Conservation (phyloP, 371 early-diverging fungal genomes). For the Apophysomyces trapeziformis region DNA sequence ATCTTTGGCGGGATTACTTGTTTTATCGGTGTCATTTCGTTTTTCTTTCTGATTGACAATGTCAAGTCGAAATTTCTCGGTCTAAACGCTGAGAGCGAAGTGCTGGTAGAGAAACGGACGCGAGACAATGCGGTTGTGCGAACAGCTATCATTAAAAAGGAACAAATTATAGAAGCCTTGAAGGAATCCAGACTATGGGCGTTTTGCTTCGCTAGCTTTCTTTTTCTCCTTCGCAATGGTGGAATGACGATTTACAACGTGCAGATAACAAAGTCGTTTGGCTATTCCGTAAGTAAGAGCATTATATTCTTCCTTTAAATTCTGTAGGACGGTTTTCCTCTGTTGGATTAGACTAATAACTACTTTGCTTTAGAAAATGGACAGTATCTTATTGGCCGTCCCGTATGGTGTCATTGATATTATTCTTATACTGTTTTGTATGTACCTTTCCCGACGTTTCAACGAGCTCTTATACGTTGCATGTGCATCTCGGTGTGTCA, state of each 20-base stretch:
- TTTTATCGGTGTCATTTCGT: constrained; percentile 26
- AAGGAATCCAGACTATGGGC: constrained; percentile 40
- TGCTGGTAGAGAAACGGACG: constrained; percentile 42
- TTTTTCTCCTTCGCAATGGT: constrained; percentile 46
- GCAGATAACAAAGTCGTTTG: constrained; percentile 36
- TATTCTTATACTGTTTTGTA: constrained; percentile 23
- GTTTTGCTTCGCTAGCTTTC: constrained; percentile 34
- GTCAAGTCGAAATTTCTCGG: constrained; percentile 34
- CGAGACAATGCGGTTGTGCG: constrained; percentile 44
- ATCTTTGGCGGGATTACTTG: constrained; percentile 29
- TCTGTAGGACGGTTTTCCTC: no score
- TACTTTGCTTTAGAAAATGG: constrained; percentile 18
- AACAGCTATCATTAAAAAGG: constrained; percentile 36
- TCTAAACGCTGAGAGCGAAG: constrained; percentile 41
- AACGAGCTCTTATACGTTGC: constrained; percentile 29
- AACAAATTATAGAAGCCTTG: constrained; percentile 42
- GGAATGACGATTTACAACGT: constrained; percentile 43
- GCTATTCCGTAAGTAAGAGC: constrained; percentile 34
- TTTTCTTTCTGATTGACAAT: constrained; percentile 44
- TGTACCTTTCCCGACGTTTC: constrained; percentile 19
- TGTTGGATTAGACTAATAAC: background rate
- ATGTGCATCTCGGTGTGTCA: constrained; percentile 16
- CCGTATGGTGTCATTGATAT: constrained; percentile 32
- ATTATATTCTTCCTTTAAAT: no score
- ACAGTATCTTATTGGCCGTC: constrained; percentile 29